Evolutionary conservation across 495 filamentous ascomycete species (phyloP).

Genomic region (Cairneyella variabilis): DNA sequence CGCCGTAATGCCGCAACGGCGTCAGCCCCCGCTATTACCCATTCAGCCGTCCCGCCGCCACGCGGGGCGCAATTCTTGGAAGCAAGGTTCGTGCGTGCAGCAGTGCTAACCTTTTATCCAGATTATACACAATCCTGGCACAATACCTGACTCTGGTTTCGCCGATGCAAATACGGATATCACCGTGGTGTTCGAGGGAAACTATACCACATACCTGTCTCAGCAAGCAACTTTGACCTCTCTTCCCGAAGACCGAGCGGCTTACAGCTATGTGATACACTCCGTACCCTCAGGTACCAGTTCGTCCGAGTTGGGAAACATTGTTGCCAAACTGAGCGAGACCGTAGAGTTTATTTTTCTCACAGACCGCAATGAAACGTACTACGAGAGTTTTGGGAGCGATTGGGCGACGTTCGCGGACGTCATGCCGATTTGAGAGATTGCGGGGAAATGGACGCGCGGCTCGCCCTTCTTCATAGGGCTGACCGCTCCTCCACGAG

Average conservation of each 20-base stretch:
- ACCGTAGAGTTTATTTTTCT: neutral
- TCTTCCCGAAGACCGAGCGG: neutral
- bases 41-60: neutral
- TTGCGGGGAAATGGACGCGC: no score
- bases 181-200: constrained; percentile 1
- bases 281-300: neutral
- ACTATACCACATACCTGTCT: neutral
- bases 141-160: neutral
- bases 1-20: neutral
- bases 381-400: neutral
- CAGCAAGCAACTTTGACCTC: neutral
- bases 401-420: neutral
- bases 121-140: constrained; percentile 6
- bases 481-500: no score
- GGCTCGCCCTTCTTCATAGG: no score
- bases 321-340: neutral
- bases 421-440: neutral
- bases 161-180: constrained; percentile 1
- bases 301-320: neutral
- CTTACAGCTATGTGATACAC: neutral
- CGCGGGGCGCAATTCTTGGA: no score
- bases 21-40: neutral
- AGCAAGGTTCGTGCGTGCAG: no score
- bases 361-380: neutral
- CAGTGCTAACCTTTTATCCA: no score